A percentile compares a stretch with the other conserved stretches of the same genome.
Evolutionary conservation across 202 grass and related monocot species (phyloP).

Genomic region (Schoenoplectus tabernaemontani): DNA sequence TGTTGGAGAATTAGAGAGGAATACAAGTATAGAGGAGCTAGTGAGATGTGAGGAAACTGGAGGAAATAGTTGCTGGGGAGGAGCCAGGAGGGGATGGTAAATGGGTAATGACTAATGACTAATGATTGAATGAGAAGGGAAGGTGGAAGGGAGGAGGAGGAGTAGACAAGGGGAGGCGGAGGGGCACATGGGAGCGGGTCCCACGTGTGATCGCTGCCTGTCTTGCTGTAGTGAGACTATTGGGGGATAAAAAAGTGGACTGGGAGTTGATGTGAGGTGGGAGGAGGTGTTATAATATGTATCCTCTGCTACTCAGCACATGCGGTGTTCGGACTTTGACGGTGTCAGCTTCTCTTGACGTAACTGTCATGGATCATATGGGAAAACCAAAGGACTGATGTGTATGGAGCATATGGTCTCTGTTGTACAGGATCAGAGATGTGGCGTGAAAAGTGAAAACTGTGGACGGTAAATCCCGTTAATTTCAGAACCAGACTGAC

Average conservation of each 20-base stretch:
- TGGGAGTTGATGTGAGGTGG: slow-evolving; percentile 4
- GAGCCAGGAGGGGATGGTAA: neutral
- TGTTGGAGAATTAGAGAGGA: neutral
- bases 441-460: neutral
- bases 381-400: neutral
- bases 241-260: neutral
- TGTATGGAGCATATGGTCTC: neutral
- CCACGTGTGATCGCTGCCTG: slow-evolving; percentile 7
- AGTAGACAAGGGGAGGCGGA: slow-evolving; percentile 15
- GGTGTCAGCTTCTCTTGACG: neutral
- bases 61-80: slow-evolving; percentile 4
- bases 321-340: neutral
- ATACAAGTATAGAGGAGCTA: neutral
- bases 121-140: slow-evolving; percentile 25
- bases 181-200: slow-evolving; percentile 20
- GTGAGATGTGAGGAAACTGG: neutral
- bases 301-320: neutral
- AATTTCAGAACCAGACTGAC: neutral
- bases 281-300: no score
- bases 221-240: slow-evolving; percentile 14
- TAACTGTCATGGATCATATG: neutral
- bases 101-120: neutral
- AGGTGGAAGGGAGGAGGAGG: neutral
- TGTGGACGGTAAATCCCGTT: neutral
- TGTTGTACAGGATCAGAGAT: neutral